Evolutionary conservation across 2,329 filamentous ascomycete genomes (phyloP).

Genomic region (Knoxdaviesia capensis): DNA sequence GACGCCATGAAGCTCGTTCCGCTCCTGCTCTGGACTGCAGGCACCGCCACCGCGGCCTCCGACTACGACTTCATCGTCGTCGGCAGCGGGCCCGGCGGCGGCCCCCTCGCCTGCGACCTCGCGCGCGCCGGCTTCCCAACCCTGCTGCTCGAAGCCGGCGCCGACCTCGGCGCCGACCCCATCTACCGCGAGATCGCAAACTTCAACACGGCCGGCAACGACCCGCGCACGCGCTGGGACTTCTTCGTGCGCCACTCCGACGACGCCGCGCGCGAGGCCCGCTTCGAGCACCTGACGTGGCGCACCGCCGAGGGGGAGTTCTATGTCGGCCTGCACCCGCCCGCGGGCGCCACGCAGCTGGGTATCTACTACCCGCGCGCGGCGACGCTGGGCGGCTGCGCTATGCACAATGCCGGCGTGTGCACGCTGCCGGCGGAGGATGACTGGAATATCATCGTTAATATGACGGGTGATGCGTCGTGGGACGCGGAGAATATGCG

Average conservation of each 20-base stretch:
- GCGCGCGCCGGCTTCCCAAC: slow-evolving; percentile 34
- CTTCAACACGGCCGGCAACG: slow-evolving; percentile 16
- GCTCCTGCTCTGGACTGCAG: too few relatives aligned
- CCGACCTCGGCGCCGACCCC: slow-evolving; percentile 23
- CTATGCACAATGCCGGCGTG: slow-evolving; percentile 13
- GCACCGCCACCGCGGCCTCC: too few relatives aligned
- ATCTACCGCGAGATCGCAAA: slow-evolving; percentile 25
- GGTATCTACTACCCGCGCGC: slow-evolving; percentile 19
- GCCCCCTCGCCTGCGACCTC: slow-evolving; percentile 31
- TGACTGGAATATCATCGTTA: slow-evolving; percentile 20
- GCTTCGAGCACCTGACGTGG: slow-evolving; percentile 29
- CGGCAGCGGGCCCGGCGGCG: slow-evolving; percentile 34
- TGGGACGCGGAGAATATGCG: slow-evolving; percentile 21
- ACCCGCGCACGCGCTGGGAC: slow-evolving; percentile 24
- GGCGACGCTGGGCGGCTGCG: slow-evolving; percentile 16
- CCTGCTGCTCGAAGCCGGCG: slow-evolving; percentile 37
- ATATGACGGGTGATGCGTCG: slow-evolving; percentile 19
- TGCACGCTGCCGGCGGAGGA: slow-evolving; percentile 27
- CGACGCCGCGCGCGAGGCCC: slow-evolving; percentile 26
- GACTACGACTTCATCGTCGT: slow-evolving; percentile 43
- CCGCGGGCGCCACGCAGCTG: slow-evolving; percentile 15
- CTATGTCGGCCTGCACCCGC: slow-evolving; percentile 8
- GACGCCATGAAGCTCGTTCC: too few relatives aligned
- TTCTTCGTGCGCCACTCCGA: slow-evolving; percentile 43
- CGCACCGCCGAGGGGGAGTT: slow-evolving; percentile 14